Evolutionary conservation across 768 basidiomycete species (phyloP).

Genomic region (Tylopilus rubrobrunneus): DNA sequence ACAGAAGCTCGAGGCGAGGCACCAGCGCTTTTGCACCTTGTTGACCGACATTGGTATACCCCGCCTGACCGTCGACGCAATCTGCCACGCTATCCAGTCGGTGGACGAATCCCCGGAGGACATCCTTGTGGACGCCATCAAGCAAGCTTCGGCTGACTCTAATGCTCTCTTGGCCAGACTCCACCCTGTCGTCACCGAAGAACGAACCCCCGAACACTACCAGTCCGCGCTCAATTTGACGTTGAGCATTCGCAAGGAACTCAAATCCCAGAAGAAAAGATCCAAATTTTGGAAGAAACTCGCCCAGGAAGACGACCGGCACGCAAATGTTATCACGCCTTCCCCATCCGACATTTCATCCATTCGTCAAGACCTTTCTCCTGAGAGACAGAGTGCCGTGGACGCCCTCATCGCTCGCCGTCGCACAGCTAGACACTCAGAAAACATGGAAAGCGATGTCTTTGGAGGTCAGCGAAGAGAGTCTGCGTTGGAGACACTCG

Average conservation of each 20-base stretch:
- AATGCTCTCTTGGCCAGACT: constrained; percentile 42
- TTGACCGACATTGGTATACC: constrained; percentile 29
- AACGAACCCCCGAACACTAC: constrained; percentile 41
- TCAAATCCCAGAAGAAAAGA: constrained; percentile 40
- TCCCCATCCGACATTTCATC: constrained; percentile 31
- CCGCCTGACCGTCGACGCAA: constrained; percentile 17
- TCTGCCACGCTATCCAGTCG: constrained; percentile 20
- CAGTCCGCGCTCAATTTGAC: constrained; percentile 44
- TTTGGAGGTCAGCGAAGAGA: constrained; percentile 19
- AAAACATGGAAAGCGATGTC: constrained; percentile 18
- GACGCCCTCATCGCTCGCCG: constrained; percentile 34
- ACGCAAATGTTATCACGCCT: constrained; percentile 23
- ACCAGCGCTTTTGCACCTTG: constrained; percentile 22
- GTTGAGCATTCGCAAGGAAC: constrained; percentile 41
- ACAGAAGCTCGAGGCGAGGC: constrained; percentile 24
- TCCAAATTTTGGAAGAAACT: constrained; percentile 46
- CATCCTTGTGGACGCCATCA: constrained; percentile 41
- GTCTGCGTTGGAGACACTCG: constrained; percentile 18
- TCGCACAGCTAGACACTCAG: constrained; percentile 11
- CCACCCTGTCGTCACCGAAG: constrained; percentile 32
- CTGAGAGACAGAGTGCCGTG: constrained; percentile 32
- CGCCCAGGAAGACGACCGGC: constrained; percentile 31
- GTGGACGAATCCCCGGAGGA: constrained; percentile 37
- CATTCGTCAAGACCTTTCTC: constrained; percentile 22
- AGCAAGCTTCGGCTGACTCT: constrained; percentile 36